Evolutionary conservation across 768 basidiomycete species (phyloP).

Genomic region (Kwoniella bestiolae): DNA sequence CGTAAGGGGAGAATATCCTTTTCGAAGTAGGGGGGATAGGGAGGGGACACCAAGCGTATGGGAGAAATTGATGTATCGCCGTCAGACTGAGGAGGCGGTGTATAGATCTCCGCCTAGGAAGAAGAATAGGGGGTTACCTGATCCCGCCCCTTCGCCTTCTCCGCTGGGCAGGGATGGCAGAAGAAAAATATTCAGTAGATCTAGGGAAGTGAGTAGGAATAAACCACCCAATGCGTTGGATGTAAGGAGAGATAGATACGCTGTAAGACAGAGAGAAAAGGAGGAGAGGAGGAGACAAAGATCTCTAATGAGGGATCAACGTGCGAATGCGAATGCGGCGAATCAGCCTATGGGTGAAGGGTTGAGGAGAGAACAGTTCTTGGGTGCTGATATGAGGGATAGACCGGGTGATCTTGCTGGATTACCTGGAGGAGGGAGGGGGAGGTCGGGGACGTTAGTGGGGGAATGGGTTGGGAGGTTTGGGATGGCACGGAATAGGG

Average conservation of each 20-base stretch:
- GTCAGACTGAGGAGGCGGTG: slow-evolving; percentile 2
- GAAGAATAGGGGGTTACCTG: neutral
- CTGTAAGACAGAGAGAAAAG: slow-evolving; percentile 8
- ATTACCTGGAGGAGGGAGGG: neutral
- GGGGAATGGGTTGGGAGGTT: slow-evolving; percentile 17
- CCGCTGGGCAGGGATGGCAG: slow-evolving; percentile 2
- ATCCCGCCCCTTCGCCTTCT: neutral
- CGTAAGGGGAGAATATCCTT: slow-evolving; percentile 3
- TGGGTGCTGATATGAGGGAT: slow-evolving; percentile 7
- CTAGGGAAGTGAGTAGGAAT: neutral
- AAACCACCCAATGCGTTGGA: too few relatives aligned
- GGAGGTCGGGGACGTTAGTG: slow-evolving; percentile 9
- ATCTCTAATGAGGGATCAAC: slow-evolving; percentile 4
- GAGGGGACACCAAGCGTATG: slow-evolving; percentile 12
- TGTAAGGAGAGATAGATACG: neutral
- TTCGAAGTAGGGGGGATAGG: neutral
- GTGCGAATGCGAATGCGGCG: neutral
- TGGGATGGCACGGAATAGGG: neutral
- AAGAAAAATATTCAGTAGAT: neutral
- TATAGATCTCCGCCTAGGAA: neutral
- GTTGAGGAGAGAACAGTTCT: neutral
- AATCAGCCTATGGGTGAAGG: neutral
- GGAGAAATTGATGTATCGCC: slow-evolving; percentile 13
- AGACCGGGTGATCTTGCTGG: slow-evolving; percentile 8
- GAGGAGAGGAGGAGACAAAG: slow-evolving; percentile 17